Evolutionary conservation across 1,284 basidiomycete genomes (phyloP).

Genomic region (Heterobasidion parviporum): DNA sequence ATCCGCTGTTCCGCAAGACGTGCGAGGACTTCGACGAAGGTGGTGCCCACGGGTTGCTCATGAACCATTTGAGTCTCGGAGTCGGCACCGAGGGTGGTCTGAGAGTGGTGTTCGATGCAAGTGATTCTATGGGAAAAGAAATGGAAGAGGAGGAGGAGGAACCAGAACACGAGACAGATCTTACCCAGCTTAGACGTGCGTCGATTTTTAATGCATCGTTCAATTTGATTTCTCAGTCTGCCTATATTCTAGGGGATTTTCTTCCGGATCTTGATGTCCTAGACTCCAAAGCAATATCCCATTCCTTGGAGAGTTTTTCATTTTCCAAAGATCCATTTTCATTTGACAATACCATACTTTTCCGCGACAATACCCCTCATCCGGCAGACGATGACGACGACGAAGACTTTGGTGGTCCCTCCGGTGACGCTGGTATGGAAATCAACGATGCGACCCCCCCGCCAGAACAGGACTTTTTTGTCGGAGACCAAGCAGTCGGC

Average conservation of each 20-base stretch:
- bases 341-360: conserved; percentile 54
- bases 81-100: conserved; percentile 76
- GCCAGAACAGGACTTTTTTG: conserved; percentile 71
- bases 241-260: conserved; percentile 40
- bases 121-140: conserved; percentile 77
- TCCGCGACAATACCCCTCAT: conserved; percentile 33
- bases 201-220: conserved; percentile 13
- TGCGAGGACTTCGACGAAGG: conserved; percentile 99
- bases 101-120: conserved; percentile 93
- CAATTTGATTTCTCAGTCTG: conserved; percentile 8
- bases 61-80: conserved; percentile 83
- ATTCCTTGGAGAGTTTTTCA: conserved; percentile 73
- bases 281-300: conserved; percentile 68
- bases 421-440: conserved; percentile 20
- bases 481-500: conserved; percentile 60
- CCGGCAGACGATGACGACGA: conserved; percentile 30
- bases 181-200: conserved; percentile 64
- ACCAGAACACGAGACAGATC: conserved; percentile 57
- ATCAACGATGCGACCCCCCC: conserved; percentile 38
- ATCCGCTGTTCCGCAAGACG: conserved; percentile 97
- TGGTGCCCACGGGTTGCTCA: conserved; percentile 87
- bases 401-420: conserved; percentile 25
- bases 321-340: conserved; percentile 59
- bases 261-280: conserved; percentile 59
- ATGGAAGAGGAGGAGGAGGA: conserved; percentile 72